Base-by-base conservation (phyloP, 768 basidiomycete species). In the Trametes elegans region DNA sequence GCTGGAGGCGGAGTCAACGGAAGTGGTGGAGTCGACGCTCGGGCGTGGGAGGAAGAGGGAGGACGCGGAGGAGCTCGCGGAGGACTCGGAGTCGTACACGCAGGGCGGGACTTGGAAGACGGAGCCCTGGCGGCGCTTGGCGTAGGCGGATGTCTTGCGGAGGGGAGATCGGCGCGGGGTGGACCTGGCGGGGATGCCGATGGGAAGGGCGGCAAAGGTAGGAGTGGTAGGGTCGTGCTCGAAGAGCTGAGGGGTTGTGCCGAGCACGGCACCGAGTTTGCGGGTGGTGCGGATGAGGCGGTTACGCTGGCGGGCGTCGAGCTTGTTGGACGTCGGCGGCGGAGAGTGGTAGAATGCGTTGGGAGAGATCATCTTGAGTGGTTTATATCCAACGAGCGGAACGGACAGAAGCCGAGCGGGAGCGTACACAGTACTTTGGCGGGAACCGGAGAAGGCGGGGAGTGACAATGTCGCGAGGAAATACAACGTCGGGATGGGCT, bases 281-380 rank as follows among this genome's bases (percentile, higher is more conserved):
- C 76, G 78, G 7, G 82, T 77, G 26, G 79, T 77, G 26, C 82
- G 80, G 26, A 83, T 59, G 21, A 86, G 76, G 45, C 80, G 80
- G 10, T 71, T 63, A 11, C 83, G 78, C 65, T 85, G 79, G 9
- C 72, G 64, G 0, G 74, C 60, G 7, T 79, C 77, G 49, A 83
- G 68, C 9, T 73, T 69, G 66, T 87, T 86, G n/a, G 73, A 77
- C 21, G 85, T 87, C 0, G 82, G 81, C 1, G 84, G 83, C 3
- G 78, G 79, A 1, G 51, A 16, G 40, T 8, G 31, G 29, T 11
- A 10, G 11, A 24, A 41, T 10, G 49, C 19, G 7, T 29, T 8
- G 16, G 49, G 32, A 39, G 38, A 23, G 34, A n/a, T 36, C 34
- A 47, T 35, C 21, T 16, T 13, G 18, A n/a, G 42, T 16, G 7